Evolutionary conservation across 2,329 filamentous ascomycete genomes (phyloP).

Genomic region (Fusarium sp.): DNA sequence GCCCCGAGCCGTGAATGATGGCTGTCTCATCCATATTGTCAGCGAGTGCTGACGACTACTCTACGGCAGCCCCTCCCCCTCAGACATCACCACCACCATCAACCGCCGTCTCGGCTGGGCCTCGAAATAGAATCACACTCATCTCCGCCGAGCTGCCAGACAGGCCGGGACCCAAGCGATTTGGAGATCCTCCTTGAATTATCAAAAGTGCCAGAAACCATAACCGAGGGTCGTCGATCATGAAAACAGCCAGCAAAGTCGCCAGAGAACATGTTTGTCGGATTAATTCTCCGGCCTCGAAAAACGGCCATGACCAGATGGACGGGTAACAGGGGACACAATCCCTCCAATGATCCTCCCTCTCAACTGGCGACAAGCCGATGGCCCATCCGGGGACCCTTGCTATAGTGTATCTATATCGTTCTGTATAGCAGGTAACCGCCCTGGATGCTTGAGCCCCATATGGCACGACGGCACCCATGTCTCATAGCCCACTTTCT

Average conservation of each 20-base stretch:
- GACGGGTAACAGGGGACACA: conserved; percentile 16
- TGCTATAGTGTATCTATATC: conserved; percentile 26
- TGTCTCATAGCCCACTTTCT: conserved; percentile 30
- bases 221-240: conserved; percentile 15
- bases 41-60: conserved; percentile 28
- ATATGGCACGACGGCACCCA: conserved; percentile 32
- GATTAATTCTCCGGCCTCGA: conserved; percentile 30
- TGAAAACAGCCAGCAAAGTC: conserved; percentile 17
- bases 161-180: background rate
- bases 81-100: background rate
- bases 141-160: background rate
- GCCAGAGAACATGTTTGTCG: conserved; percentile 19
- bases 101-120: background rate
- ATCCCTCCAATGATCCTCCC: conserved; percentile 32
- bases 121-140: conserved; percentile 33
- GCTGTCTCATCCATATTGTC: conserved; percentile 40
- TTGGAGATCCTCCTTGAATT: background rate
- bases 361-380: conserved; percentile 28
- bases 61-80: conserved; percentile 6
- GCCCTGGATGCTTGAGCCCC: conserved; percentile 30
- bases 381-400: conserved; percentile 21
- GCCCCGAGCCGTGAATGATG: conserved; percentile 4
- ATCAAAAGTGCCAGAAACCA: conserved; percentile 10
- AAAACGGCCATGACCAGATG: conserved; percentile 27
- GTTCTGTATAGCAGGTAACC: conserved; percentile 21